These are phyloP conservation scores for Daldinia bambusicola DNA, from an alignment of 495 filamentous ascomycete species.

Conservation along the genomic window DNA sequence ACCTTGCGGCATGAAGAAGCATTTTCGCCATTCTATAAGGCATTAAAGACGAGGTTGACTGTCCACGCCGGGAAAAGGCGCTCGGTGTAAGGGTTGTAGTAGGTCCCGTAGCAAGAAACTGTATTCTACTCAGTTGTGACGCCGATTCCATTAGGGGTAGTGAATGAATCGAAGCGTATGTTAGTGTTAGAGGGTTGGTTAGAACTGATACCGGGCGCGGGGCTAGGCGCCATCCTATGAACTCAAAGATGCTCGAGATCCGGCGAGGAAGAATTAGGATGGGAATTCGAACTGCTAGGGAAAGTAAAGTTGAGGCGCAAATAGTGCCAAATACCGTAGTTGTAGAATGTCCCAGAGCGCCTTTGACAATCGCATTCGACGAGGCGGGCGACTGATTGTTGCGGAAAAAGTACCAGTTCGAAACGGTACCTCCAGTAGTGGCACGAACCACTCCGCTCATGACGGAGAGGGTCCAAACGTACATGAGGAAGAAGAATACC, in stretches of 20 bases:
- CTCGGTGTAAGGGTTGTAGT: constrained; percentile 71
- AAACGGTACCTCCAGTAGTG: constrained; percentile 93
- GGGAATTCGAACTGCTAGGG: constrained; percentile 84
- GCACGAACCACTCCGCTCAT: constrained; percentile 86
- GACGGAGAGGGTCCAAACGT: constrained; percentile 91
- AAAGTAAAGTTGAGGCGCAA: constrained; percentile 82
- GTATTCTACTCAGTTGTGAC: constrained; percentile 78
- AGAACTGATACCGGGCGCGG: constrained; percentile 84
- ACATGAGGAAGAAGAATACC: constrained; percentile 88
- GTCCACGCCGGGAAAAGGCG: constrained; percentile 62
- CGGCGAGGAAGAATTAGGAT: constrained; percentile 84
- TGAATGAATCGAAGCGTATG: constrained; percentile 94
- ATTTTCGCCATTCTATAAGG: constrained; percentile 92
- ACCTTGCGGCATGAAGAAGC: constrained; percentile 86
- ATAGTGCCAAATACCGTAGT: constrained; percentile 94
- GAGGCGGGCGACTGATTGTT: constrained; percentile 79
- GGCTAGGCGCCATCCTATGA: constrained; percentile 57
- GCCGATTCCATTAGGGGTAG: constrained; percentile 79
- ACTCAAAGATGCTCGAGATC: constrained; percentile 52
- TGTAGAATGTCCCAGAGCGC: constrained; percentile 79
- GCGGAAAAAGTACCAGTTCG: constrained; percentile 99
- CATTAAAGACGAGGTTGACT: constrained; percentile 55
- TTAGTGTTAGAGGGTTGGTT: constrained; percentile 89
- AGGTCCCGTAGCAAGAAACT: constrained; percentile 71
- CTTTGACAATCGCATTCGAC: constrained; percentile 80